phyloP scores from a whole-genome alignment of 805 yeast genomes.

The Metschnikowia anglica region DNA sequence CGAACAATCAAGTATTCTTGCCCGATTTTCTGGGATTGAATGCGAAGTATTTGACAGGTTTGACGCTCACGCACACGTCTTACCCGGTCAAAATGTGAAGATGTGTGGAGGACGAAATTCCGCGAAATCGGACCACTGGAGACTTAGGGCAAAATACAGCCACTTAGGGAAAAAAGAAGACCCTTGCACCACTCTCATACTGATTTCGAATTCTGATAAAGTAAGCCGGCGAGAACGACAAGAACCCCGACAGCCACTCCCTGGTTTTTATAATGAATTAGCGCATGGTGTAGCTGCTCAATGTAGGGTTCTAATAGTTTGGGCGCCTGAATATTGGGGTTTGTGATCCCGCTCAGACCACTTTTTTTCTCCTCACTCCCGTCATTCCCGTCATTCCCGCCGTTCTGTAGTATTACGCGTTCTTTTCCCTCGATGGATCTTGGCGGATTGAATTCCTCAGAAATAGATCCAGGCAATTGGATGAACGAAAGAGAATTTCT shows the following conservation, averaged over 20 bases:
- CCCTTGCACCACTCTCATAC: slow-evolving; percentile 8
- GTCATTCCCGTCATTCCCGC: not conserved
- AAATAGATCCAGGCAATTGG: no score
- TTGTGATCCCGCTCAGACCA: not conserved
- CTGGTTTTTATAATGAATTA: slow-evolving; percentile 14
- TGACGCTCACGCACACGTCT: not conserved
- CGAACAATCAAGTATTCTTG: no score
- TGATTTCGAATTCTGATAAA: slow-evolving; percentile 14
- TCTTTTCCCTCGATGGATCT: no score
- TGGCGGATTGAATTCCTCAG: no score
- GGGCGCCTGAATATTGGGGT: not conserved
- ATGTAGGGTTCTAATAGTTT: slow-evolving; percentile 3
- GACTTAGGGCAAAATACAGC: slow-evolving; percentile 1
- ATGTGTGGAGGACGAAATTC: not conserved
- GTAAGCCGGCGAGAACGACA: slow-evolving; percentile 19
- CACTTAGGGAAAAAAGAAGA: not conserved
- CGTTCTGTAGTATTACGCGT: no score
- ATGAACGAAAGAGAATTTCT: no score
- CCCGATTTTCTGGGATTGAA: not conserved
- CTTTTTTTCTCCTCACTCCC: not conserved
- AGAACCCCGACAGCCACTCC: slow-evolving; percentile 15
- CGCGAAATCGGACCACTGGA: not conserved
- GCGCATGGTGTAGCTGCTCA: slow-evolving; percentile 7
- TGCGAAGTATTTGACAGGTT: not conserved
- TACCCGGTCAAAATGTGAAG: not conserved